Evolutionary conservation across 768 basidiomycete genomes (phyloP), one percentile per base, ranked within the genome.

Genomic region (Rubroboletus pulcherrimus): DNA sequence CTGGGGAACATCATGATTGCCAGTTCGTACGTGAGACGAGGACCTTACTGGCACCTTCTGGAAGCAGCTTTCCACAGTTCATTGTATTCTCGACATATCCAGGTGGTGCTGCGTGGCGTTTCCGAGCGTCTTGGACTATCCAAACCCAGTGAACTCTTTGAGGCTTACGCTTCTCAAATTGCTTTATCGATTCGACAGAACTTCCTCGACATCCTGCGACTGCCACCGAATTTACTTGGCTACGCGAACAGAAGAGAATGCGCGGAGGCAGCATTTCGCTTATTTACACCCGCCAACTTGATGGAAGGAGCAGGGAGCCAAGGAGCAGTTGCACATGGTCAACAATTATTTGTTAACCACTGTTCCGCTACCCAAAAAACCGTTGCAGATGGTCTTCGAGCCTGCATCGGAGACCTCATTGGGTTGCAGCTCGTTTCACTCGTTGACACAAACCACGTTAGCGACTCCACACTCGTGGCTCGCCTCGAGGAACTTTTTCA

Each of bases 21-120:
- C 17, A 89, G 86, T 64, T 87, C 91, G 1, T 79, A 81, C 2
- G 81, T 88, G 21, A 80, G 95, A 29, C 83, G 91, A 15, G 89
- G 85, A 4, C 81, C 93, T 1, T 93, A 96, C 66, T 94, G 89
- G 85, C 88, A 96, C 69, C 67, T 98, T 47, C 74, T 98, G 56
- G 93, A 95, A 68, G 81, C 82, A 7, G 81, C 69, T 62, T 75
- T 59, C 59, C 71, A 77, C 58, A 66, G 63, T 17, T 58, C 58
- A 40, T 58, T 66, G 48, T 54, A 67, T 66, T 55, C 63, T 49
- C 50, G 60, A 5, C 71, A 73, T 49, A 73, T 81, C 41, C 71
- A 78, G 54, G 75, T 78, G 8, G 75, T 89, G 38, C 73, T 98
- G 37, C 63, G 63, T 15, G 83, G 83, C 7, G 85, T 89, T 21